Percentiles rank a stretch among this genome's conserved stretches.
phyloP scores from a whole-genome alignment of 352 stramenopile genomes.

The Phytophthora sp. region DNA sequence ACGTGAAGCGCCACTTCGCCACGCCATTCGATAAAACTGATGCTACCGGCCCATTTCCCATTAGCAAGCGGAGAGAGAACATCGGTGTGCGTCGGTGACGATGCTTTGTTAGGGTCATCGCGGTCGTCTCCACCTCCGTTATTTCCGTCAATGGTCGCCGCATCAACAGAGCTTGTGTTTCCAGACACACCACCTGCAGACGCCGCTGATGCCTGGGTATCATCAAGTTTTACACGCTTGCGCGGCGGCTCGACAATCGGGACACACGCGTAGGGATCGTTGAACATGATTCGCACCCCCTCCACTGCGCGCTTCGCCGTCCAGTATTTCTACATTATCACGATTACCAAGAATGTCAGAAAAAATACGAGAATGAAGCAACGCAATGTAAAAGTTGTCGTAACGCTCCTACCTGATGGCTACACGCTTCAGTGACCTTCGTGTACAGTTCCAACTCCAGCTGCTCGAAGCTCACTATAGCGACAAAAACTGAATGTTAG shows the following conservation, averaged over 20 bases:
- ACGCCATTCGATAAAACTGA: conserved; percentile 89
- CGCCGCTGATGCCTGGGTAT: conserved; percentile 18
- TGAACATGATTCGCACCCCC: conserved; percentile 80
- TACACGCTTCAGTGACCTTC: conserved; percentile 70
- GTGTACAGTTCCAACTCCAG: conserved; percentile 80
- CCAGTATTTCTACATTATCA: conserved; percentile 62
- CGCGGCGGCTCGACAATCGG: conserved; percentile 72
- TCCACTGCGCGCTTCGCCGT: conserved; percentile 73
- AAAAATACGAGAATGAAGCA: too few species aligned
- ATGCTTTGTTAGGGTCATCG: conserved; percentile 22
- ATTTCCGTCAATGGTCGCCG: conserved; percentile 19
- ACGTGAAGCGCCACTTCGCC: conserved; percentile 80
- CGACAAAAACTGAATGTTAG: background rate
- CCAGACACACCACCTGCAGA: conserved; percentile 8
- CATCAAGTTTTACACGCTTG: conserved; percentile 70
- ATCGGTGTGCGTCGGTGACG: conserved; percentile 36
- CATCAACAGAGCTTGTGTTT: conserved; percentile 16
- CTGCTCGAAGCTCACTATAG: conserved; percentile 83
- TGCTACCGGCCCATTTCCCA: conserved; percentile 76
- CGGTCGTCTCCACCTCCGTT: conserved; percentile 20
- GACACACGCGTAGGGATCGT: conserved; percentile 73
- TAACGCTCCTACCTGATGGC: conserved; percentile 46
- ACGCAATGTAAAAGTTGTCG: too few species aligned
- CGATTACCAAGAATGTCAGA: background rate
- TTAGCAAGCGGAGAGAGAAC: conserved; percentile 53